phyloP scores from a whole-genome alignment of 768 basidiomycete species.

The Termitomyces eurrhizus region DNA sequence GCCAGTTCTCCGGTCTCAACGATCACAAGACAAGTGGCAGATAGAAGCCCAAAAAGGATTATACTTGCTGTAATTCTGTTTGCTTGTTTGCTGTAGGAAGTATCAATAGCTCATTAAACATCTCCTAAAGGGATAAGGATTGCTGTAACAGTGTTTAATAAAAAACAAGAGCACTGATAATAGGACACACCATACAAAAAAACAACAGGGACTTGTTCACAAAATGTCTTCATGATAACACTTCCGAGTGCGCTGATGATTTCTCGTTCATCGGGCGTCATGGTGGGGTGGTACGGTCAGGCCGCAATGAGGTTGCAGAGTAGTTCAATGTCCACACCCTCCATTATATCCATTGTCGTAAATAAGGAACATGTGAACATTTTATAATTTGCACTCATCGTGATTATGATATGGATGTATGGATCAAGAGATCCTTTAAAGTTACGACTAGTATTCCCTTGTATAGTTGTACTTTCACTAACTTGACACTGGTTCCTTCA shows the following conservation, averaged over 20 bases:
- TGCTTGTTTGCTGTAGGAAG: background rate
- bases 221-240: background rate
- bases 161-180: background rate
- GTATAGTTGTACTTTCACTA: no score
- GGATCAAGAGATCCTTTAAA: no score
- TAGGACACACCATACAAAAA: background rate
- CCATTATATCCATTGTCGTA: no score
- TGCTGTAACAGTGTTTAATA: background rate
- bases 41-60: background rate
- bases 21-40: background rate
- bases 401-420: no score
- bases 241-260: background rate
- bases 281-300: background rate
- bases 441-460: no score
- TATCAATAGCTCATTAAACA: background rate
- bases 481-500: no score
- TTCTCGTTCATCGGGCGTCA: background rate
- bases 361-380: no score
- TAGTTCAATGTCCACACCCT: no score
- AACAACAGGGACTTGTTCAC: background rate
- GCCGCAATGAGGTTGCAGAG: no score
- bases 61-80: background rate
- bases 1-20: background rate
- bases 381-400: no score
- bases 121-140: background rate